A percentile compares a stretch with the other conserved stretches of the same genome.
phyloP scores from a whole-genome alignment of 2,329 filamentous ascomycete species.

The Fusarium guadeloupense region DNA sequence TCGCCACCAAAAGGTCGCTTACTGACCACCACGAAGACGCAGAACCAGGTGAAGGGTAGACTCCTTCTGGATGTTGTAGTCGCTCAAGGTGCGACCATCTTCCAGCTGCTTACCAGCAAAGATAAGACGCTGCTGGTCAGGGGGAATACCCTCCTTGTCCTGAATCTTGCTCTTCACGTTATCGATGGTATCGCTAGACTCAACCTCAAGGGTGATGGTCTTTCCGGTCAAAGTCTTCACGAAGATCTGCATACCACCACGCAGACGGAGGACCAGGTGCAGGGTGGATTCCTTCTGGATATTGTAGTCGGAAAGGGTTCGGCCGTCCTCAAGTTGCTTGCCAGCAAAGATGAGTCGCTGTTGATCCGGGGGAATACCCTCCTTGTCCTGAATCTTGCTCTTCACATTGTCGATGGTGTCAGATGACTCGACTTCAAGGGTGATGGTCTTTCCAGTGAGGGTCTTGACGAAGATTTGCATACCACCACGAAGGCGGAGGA shows the following conservation, averaged over 20 bases:
- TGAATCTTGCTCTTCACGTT: constrained; percentile 98
- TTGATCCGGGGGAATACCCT: constrained; percentile 93
- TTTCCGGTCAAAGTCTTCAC: constrained; percentile 91
- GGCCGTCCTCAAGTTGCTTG: constrained; percentile 92
- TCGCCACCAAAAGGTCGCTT: constrained; percentile 24
- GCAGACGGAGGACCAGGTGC: constrained; percentile 81
- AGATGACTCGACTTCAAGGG: constrained; percentile 85
- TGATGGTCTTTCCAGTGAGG: constrained; percentile 92
- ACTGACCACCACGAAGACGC: constrained; percentile 83
- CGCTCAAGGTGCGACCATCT: constrained; percentile 86
- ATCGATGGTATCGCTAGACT: constrained; percentile 91
- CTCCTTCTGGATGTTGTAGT: constrained; percentile 98
- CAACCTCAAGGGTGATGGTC: constrained; percentile 92
- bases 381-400: constrained; percentile 91
- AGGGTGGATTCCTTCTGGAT: constrained; percentile 92
- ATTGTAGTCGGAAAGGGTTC: constrained; percentile 93
- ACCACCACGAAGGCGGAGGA: constrained; percentile 87
- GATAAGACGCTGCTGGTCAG: constrained; percentile 94
- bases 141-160: constrained; percentile 97
- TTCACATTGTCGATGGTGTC: constrained; percentile 97
- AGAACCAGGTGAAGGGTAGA: constrained; percentile 86
- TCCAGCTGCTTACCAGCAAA: constrained; percentile 97
- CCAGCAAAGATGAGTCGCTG: constrained; percentile 94
- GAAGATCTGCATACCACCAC: constrained; percentile 82
- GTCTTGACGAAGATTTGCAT: constrained; percentile 93